These are phyloP conservation scores for Gillenia trifoliata DNA, from an alignment of 306 rosid genomes.

Conservation along the genomic window DNA sequence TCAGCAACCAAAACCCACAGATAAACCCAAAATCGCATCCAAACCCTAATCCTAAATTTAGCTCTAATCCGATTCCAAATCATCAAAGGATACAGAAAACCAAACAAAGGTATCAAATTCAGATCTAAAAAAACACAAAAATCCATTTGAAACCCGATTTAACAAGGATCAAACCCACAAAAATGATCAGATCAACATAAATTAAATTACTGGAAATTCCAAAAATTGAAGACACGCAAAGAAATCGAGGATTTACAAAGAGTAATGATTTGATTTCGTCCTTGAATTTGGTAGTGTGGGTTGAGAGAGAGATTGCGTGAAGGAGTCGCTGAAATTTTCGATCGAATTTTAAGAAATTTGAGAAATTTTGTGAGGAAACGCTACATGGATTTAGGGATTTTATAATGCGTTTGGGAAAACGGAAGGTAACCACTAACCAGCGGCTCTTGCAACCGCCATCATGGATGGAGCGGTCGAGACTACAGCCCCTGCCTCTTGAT, in stretches of 20 bases:
- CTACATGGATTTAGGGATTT: neutral
- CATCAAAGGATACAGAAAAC: neutral
- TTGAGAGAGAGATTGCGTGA: neutral
- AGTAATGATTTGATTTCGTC: neutral
- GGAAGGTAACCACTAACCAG: constrained; percentile 4
- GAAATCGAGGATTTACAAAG: constrained; percentile 14
- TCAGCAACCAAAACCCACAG: constrained; percentile 10
- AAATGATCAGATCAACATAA: constrained; percentile 3
- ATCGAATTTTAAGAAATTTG: neutral
- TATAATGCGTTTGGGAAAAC: neutral
- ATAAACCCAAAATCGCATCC: constrained; percentile 30
- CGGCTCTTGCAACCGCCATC: constrained; percentile 1
- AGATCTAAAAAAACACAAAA: neutral
- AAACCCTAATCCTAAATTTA: constrained; percentile 29
- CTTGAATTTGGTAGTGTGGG: neutral
- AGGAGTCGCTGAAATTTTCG: neutral
- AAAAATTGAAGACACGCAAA: neutral
- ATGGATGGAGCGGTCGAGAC: constrained; percentile 5
- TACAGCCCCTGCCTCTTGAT: neutral
- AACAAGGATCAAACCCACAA: constrained; percentile 4
- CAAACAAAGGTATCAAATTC: neutral
- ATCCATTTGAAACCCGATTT: neutral
- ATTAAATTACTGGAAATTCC: neutral
- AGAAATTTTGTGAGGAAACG: neutral
- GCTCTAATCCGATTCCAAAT: neutral